Evolutionary conservation across 345 rosid genomes (phyloP).

Genomic region (Noccaea caerulescens): DNA sequence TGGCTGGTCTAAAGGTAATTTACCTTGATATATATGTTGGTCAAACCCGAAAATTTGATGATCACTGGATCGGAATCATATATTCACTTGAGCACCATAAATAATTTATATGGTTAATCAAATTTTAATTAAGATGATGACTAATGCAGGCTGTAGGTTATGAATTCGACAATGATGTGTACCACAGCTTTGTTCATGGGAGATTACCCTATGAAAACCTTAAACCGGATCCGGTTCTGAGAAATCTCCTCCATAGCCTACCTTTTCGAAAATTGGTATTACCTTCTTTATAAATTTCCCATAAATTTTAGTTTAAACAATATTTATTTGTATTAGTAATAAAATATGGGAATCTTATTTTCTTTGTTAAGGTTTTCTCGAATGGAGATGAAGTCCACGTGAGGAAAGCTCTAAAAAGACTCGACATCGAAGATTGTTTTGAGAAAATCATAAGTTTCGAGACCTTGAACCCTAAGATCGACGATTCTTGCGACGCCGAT

Average conservation of each 20-base stretch:
- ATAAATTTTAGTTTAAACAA: background rate
- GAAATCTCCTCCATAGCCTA: conserved; percentile 64
- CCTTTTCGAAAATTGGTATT: conserved; percentile 79
- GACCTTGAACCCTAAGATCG: conserved; percentile 68
- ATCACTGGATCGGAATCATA: background rate
- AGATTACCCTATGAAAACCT: conserved; percentile 79
- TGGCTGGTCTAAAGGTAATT: conserved; percentile 91
- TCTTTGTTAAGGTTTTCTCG: conserved; percentile 66
- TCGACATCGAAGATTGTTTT: conserved; percentile 85
- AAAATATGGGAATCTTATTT: background rate
- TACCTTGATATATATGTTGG: background rate
- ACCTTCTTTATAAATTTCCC: background rate
- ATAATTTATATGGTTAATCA: background rate
- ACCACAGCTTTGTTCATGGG: conserved; percentile 83
- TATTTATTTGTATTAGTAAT: background rate
- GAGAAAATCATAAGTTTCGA: conserved; percentile 93
- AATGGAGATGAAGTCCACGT: conserved; percentile 85
- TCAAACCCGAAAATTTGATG: background rate
- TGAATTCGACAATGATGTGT: conserved; percentile 74
- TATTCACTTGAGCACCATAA: background rate
- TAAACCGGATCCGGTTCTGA: conserved; percentile 78
- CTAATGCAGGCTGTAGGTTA: conserved; percentile 78
- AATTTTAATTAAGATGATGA: background rate
- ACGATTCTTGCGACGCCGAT: conserved; percentile 40
- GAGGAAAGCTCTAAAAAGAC: conserved; percentile 62